These are phyloP conservation scores for Pleodorina starrii DNA, from an alignment of 139 green algal species.

Conservation along the genomic window DNA sequence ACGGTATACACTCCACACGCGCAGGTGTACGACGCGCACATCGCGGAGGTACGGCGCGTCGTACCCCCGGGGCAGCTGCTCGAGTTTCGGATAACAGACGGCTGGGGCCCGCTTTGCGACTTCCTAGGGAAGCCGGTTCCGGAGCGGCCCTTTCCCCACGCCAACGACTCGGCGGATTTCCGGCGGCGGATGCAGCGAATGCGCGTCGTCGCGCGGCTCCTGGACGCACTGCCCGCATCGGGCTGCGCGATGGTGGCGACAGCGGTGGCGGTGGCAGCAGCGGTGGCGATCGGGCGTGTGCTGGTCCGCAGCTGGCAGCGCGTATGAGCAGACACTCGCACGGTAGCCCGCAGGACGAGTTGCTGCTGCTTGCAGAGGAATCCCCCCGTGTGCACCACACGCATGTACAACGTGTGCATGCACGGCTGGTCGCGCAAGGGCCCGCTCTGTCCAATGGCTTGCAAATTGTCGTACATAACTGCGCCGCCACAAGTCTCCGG, in stretches of 20 bases:
- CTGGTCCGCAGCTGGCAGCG: too few relatives aligned
- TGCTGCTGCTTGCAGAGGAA: too few relatives aligned
- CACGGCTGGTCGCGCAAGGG: too few relatives aligned
- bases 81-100: conserved; percentile 7
- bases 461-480: neutral
- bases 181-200: neutral
- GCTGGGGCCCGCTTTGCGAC: conserved; percentile 51
- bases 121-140: conserved; percentile 47
- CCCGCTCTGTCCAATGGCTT: too few relatives aligned
- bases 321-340: too few relatives aligned
- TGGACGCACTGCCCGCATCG: neutral
- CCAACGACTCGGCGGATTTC: conserved; percentile 41
- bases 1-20: too few relatives aligned
- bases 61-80: conserved; percentile 40
- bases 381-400: too few relatives aligned
- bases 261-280: neutral
- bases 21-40: conserved; percentile 32
- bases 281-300: too few relatives aligned
- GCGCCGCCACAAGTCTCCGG: too few relatives aligned
- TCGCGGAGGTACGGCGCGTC: conserved; percentile 1
- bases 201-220: neutral
- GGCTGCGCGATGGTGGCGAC: neutral
- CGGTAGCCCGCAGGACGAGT: too few relatives aligned
- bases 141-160: conserved; percentile 47
- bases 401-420: too few relatives aligned